phyloP scores from a whole-genome alignment of 768 basidiomycete species.

The Amanita pseudoporphyria region DNA sequence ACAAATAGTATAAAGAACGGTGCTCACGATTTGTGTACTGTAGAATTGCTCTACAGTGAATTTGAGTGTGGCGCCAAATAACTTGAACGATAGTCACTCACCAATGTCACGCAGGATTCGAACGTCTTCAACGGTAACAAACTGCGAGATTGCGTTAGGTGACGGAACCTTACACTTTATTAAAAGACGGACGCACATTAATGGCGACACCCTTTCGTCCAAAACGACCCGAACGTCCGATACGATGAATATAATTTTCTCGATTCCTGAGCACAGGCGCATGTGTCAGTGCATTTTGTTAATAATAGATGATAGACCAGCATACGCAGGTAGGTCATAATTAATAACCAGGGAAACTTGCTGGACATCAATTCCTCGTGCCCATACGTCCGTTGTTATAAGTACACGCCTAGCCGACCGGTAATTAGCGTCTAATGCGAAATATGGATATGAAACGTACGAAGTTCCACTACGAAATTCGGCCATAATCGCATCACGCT shows the following conservation, averaged over 20 bases:
- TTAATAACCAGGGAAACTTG: constrained; percentile 97
- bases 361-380: constrained; percentile 96
- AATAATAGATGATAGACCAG: constrained; percentile 1
- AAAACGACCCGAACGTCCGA: constrained; percentile 98
- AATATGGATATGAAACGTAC: constrained; percentile 34
- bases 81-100: constrained; percentile 25
- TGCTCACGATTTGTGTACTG: constrained; percentile 80
- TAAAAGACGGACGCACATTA: constrained; percentile 53
- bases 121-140: constrained; percentile 92
- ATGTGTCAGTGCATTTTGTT: constrained; percentile 3
- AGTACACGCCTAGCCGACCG: constrained; percentile 62
- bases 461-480: constrained; percentile 92
- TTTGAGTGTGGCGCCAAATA: constrained; percentile 6
- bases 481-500: constrained; percentile 93
- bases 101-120: constrained; percentile 96
- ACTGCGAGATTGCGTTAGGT: constrained; percentile 34
- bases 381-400: constrained; percentile 96
- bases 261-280: constrained; percentile 49
- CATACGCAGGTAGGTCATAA: constrained; percentile 90
- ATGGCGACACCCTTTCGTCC: constrained; percentile 99
- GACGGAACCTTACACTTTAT: constrained; percentile 1
- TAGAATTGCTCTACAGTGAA: constrained; percentile 79
- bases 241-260: constrained; percentile 99
- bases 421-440: constrained; percentile 11
- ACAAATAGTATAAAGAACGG: neutral